These are phyloP conservation scores for Colletotrichum tanaceti DNA, from an alignment of 2,329 filamentous ascomycete genomes.

Conservation along the genomic window DNA sequence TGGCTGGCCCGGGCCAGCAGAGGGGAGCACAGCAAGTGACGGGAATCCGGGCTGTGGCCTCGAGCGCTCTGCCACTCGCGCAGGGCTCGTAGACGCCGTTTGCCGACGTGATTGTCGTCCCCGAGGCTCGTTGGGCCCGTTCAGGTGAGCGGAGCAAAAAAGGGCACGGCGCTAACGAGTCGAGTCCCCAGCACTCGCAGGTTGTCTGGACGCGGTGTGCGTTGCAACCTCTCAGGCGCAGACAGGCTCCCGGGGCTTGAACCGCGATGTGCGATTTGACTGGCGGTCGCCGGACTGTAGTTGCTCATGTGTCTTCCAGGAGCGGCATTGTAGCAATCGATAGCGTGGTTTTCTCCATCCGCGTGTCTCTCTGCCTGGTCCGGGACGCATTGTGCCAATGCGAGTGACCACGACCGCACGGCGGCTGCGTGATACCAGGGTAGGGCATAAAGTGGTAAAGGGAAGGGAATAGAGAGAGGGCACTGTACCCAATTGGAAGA, in stretches of 20 bases:
- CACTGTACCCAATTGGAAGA: conserved; percentile 12
- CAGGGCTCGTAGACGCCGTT: conserved; percentile 21
- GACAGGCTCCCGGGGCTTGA: neutral
- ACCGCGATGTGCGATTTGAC: neutral
- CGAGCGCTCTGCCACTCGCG: neutral
- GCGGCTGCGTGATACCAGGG: conserved; percentile 24
- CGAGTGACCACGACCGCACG: conserved; percentile 12
- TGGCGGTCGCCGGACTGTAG: neutral
- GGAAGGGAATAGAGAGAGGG: neutral
- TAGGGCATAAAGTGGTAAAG: neutral
- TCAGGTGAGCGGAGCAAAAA: conserved; percentile 6
- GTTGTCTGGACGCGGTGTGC: neutral
- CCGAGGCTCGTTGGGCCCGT: neutral
- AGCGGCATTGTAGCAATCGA: conserved; percentile 20
- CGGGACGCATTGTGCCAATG: conserved; percentile 19
- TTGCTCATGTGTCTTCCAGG: conserved; percentile 14
- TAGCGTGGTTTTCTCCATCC: conserved; percentile 17
- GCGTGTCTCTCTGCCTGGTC: conserved; percentile 6
- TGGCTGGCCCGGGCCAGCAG: neutral
- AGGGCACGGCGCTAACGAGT: conserved; percentile 14
- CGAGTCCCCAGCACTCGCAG: conserved; percentile 36
- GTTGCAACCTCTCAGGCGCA: conserved; percentile 28
- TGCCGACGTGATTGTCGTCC: conserved; percentile 8
- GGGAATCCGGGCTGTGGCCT: neutral
- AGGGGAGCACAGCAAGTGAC: neutral